phyloP scores from a whole-genome alignment of 139 green algal species.

The Medakamo hakoo region DNA sequence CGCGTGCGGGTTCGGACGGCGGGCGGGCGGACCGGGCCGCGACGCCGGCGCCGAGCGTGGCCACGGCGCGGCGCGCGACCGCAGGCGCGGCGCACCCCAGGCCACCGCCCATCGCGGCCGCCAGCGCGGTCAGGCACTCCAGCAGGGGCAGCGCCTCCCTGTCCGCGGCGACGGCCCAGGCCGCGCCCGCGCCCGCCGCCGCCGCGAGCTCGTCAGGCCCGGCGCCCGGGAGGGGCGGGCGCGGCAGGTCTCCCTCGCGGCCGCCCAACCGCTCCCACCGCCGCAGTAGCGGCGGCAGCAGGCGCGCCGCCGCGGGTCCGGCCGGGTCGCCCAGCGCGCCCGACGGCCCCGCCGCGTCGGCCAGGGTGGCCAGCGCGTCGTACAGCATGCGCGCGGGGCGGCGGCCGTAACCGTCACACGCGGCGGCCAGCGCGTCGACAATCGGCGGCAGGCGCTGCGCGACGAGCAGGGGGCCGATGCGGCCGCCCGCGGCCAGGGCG shows the following conservation, averaged over 20 bases:
- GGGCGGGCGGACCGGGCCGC: background rate
- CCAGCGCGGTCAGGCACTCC: conserved; percentile 60
- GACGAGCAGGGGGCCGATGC: conserved; percentile 5
- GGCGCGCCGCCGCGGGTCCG: conserved; percentile 5
- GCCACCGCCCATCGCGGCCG: background rate
- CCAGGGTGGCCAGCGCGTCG: conserved; percentile 63
- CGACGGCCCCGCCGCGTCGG: conserved; percentile 29
- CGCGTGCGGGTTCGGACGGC: conserved; percentile 8
- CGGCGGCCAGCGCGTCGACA: conserved; percentile 33
- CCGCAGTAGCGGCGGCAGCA: conserved; percentile 1
- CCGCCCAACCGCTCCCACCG: too few relatives aligned
- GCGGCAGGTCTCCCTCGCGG: too few relatives aligned
- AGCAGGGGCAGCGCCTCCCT: conserved; percentile 65
- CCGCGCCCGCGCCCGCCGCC: conserved; percentile 10
- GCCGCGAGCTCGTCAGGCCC: conserved; percentile 12
- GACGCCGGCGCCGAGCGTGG: background rate
- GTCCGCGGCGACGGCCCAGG: too few relatives aligned
- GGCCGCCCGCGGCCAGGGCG: background rate
- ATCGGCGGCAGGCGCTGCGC: conserved; percentile 20
- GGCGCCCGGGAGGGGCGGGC: too few relatives aligned
- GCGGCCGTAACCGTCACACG: conserved; percentile 33
- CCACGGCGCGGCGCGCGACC: background rate
- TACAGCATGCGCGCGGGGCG: conserved; percentile 68
- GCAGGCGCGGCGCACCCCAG: background rate
- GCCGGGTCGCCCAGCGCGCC: conserved; percentile 19